Conservation (phyloP, 805 yeast species). For the Saccharomycopsis fodiens region DNA sequence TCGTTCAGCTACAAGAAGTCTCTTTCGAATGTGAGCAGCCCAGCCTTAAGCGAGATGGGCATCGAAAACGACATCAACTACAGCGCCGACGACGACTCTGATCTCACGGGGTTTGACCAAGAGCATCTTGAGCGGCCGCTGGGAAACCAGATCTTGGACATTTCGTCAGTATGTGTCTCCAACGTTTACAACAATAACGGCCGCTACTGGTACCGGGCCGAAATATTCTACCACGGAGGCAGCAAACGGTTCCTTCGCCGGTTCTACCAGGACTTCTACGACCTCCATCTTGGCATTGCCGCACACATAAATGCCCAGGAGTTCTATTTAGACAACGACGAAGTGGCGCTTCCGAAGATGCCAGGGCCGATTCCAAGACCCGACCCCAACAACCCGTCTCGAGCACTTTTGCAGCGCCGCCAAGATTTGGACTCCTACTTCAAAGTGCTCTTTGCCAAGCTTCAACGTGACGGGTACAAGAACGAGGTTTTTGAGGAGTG, state of each 20-base stretch:
- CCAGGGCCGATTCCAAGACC: constrained; percentile 43
- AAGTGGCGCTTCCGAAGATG: constrained; percentile 30
- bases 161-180: constrained; percentile 30
- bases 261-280: constrained; percentile 45
- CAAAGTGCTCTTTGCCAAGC: constrained; percentile 28
- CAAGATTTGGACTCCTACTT: constrained; percentile 35
- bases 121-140: constrained; percentile 7
- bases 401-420: constrained; percentile 31
- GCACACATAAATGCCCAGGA: constrained; percentile 22
- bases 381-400: constrained; percentile 25
- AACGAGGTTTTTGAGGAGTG: constrained; percentile 26
- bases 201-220: constrained; percentile 46
- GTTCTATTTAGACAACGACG: constrained; percentile 6
- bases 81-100: neutral
- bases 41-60: constrained; percentile 4
- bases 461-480: constrained; percentile 25
- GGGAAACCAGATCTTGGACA: constrained; percentile 22
- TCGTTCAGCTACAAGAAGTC: constrained; percentile 13
- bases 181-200: constrained; percentile 35
- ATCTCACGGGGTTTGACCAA: constrained; percentile 7
- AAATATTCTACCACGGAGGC: constrained; percentile 31
- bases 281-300: constrained; percentile 33
- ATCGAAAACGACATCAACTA: constrained; percentile 10
- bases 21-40: constrained; percentile 11
- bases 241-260: constrained; percentile 36